These are phyloP conservation scores for Phytophthora lateralis DNA, from an alignment of 352 stramenopile genomes.

Conservation along the genomic window DNA sequence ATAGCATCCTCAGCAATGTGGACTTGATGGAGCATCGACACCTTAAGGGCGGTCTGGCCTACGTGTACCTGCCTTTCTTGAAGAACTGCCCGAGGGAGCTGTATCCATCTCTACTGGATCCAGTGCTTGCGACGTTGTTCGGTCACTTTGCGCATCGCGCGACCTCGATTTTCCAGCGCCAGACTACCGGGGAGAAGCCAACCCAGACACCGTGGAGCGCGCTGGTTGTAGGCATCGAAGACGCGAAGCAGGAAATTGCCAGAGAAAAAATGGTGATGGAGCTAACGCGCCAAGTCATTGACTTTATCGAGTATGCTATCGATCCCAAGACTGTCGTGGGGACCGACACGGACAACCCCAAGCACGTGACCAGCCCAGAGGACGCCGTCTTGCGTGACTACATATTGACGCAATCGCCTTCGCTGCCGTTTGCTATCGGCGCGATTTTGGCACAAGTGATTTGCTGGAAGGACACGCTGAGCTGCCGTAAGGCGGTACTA, in stretches of 20 bases:
- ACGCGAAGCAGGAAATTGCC: slow-evolving; percentile 69
- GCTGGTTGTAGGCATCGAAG: slow-evolving; percentile 67
- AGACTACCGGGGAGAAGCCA: slow-evolving; percentile 27
- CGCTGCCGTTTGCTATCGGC: slow-evolving; percentile 56
- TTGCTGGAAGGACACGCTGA: slow-evolving; percentile 77
- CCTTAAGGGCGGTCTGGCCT: slow-evolving; percentile 69
- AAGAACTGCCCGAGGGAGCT: slow-evolving; percentile 67
- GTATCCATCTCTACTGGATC: slow-evolving; percentile 66
- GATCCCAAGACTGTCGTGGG: slow-evolving; percentile 80
- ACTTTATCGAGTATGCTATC: slow-evolving; percentile 75
- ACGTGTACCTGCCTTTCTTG: slow-evolving; percentile 73
- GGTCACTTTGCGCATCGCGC: slow-evolving; percentile 66
- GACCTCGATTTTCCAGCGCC: slow-evolving; percentile 40
- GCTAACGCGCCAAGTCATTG: slow-evolving; percentile 64
- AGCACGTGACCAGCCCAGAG: slow-evolving; percentile 70
- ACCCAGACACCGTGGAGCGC: slow-evolving; percentile 52
- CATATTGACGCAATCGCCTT: slow-evolving; percentile 51
- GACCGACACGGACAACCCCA: slow-evolving; percentile 71
- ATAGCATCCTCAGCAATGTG: slow-evolving; percentile 68
- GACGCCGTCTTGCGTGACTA: slow-evolving; percentile 69
- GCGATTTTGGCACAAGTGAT: slow-evolving; percentile 64
- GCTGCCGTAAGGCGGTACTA: slow-evolving; percentile 60
- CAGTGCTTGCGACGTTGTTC: slow-evolving; percentile 58
- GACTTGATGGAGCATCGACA: slow-evolving; percentile 78
- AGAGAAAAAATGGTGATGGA: slow-evolving; percentile 80